Evolutionary conservation across 805 yeast genomes (phyloP), one percentile per base, ranked within the genome.

Genomic region (Cyberlindnera amylophila): DNA sequence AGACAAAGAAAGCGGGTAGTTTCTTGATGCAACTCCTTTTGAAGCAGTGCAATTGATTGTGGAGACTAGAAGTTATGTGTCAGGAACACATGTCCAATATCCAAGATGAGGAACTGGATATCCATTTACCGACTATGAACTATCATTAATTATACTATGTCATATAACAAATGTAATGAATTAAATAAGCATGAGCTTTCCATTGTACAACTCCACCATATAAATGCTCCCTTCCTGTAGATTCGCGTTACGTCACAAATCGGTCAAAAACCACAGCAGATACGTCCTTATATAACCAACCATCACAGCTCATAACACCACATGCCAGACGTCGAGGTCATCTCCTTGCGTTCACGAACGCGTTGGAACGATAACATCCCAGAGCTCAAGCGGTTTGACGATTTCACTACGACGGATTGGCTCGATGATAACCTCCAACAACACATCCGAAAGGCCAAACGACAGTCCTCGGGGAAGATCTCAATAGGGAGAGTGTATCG

Each of bases 331-430:
- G 27, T 32, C 9, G 45, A 40, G 35, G 30, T 41, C 13, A 16
- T n/a, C 3, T 34, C 44, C 4, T 32, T 47, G 10, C n/a, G 37
- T 7, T 29, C 39, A 4, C 29, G 47, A 17, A 43, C 44, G 11
- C 23, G 27, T 8, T 49, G 52, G 52, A 34, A 39, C 41, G 32
- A 38, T 11, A 32, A 41, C 19, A 47, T 49, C 10, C 45, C 50
- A 4, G 40, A 47, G 4, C 46, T 57, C 21, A 71, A 70, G 41
- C 62, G 77, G 38, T 85, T 82, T 54, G 73, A 77, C 34, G 77
- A 77, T 34, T 85, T 81, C 55, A 63, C 64, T 14, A 84, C 91
- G 4, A 72, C 83, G 3, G 91, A 85, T 52, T 81, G 88, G 86
- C 68, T 81, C 13, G 76, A 77, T 41, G 89, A 82, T 50, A 75